Evolutionary conservation across 1,284 basidiomycete genomes (phyloP).

Genomic region (Puccinia hordei): DNA sequence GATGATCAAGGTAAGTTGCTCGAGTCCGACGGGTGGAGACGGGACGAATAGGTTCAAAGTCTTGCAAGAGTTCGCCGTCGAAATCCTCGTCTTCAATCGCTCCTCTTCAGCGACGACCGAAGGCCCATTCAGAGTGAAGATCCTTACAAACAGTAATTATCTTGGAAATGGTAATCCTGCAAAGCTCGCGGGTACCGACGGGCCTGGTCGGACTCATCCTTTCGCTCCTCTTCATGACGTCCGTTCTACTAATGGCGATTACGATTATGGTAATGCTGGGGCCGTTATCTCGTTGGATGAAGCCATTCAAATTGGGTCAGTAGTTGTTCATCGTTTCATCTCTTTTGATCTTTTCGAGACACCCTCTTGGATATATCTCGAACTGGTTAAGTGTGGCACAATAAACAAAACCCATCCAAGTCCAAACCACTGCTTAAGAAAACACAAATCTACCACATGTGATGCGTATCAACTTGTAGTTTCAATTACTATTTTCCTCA

Average conservation of each 20-base stretch:
- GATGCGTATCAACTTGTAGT: background rate
- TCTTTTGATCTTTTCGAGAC: background rate
- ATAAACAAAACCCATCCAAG: background rate
- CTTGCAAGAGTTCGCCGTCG: background rate
- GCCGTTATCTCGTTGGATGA: slow-evolving; percentile 25
- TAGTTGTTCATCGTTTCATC: background rate
- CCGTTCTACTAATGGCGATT: background rate
- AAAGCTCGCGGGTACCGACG: background rate
- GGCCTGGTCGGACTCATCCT: background rate
- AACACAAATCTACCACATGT: background rate
- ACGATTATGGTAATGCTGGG: background rate
- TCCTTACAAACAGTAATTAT: background rate
- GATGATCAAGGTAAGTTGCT: slow-evolving; percentile 1
- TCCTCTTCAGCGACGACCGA: slow-evolving; percentile 3
- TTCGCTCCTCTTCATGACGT: background rate
- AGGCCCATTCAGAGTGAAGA: slow-evolving; percentile 17
- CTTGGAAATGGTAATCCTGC: background rate
- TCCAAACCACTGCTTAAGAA: background rate
- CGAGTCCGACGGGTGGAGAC: background rate
- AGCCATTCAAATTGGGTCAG: slow-evolving; percentile 20
- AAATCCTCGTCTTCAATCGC: slow-evolving; percentile 17
- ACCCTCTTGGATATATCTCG: background rate
- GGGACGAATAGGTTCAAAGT: slow-evolving; percentile 7
- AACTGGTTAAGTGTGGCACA: background rate
- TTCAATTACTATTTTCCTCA: background rate